A percentile compares a stretch with the other conserved stretches of the same genome.
These are phyloP conservation scores for Phytophthora tentaculata DNA, from an alignment of 352 stramenopile genomes.

Conservation along the genomic window DNA sequence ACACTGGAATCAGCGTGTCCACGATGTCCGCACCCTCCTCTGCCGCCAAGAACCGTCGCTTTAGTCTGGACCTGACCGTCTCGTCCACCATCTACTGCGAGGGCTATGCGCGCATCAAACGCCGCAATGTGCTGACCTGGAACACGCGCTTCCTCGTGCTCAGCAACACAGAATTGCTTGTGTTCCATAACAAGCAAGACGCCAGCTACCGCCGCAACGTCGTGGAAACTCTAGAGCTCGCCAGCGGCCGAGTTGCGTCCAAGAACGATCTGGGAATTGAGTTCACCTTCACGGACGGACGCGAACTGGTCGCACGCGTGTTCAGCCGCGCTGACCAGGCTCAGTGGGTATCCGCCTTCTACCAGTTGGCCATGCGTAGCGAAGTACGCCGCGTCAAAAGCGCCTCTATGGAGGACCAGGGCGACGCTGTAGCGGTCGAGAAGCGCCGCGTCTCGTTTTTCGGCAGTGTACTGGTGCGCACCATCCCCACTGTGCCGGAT, in stretches of 20 bases:
- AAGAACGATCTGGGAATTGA: slow-evolving; percentile 58
- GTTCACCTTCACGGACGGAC: slow-evolving; percentile 51
- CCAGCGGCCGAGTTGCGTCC: slow-evolving; percentile 46
- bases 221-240: slow-evolving; percentile 47
- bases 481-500: slow-evolving; percentile 55
- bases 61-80: slow-evolving; percentile 34
- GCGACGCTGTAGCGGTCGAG: slow-evolving; percentile 32
- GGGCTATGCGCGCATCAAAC: slow-evolving; percentile 71
- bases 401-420: slow-evolving; percentile 36
- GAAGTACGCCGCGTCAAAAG: slow-evolving; percentile 43
- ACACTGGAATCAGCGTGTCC: slow-evolving; percentile 9
- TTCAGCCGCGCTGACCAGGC: slow-evolving; percentile 65
- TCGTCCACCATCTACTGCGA: slow-evolving; percentile 46
- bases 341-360: slow-evolving; percentile 70
- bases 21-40: not conserved
- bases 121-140: slow-evolving; percentile 60
- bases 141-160: slow-evolving; percentile 71
- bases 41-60: slow-evolving; percentile 27
- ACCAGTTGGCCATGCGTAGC: slow-evolving; percentile 55
- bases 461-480: slow-evolving; percentile 59
- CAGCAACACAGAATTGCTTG: slow-evolving; percentile 44
- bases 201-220: slow-evolving; percentile 45
- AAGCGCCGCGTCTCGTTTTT: slow-evolving; percentile 68
- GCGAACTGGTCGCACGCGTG: slow-evolving; percentile 50
- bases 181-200: slow-evolving; percentile 66